Evolutionary conservation across 176 grass and related monocot species (phyloP), one percentile per base, ranked within the genome.

Genomic region (maize (Zea mays)): DNA sequence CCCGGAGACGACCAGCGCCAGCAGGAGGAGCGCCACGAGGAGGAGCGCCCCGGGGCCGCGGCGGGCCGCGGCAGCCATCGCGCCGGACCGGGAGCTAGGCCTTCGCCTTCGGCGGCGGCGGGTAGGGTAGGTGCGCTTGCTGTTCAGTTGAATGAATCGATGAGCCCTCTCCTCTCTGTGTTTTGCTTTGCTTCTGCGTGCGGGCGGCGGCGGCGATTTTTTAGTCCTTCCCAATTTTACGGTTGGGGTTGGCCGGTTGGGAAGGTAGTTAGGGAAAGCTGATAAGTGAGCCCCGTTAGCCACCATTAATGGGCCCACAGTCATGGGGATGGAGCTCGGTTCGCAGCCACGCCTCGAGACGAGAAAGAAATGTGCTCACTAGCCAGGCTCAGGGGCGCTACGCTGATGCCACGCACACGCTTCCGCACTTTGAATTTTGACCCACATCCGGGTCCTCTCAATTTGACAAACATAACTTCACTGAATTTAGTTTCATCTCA

Each of bases 1-100:
- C 5, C 49, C 83, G 1, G 90, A 97, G 1, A 74, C 63, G 46
- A 88, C 47, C n/a, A 97, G 73, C 52, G 82, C 77, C 27, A 85
- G 69, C 4, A 90, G 46, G 34, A 92, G 36, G 4, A 73, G 10
- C 27, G 42, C 74, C 0, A 41, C 43, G 3, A 87, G 75, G 41
- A 89, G 82, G 59, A 78, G 35, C 48, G 42, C 49, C n/a, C 52
- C 82, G 19, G 57, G 50, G 10, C 20, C 34, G 37, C 37, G 36
- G 15, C 71, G 49, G 63, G n/a, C 63, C 36, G 19, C 62, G 35
- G 13, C 50, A 10, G 12, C 42, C 87, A 89, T 89, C 59, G 49
- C 78, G 43, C 60, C 82, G 72, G 55, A 20, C 7, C 55, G 7
- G n/a, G 59, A 17, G 77, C 7, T 61, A 19, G 65, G 48, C n/a